Percentiles rank a stretch among this genome's conserved stretches.
Evolutionary conservation across 176 grass and related monocot species (phyloP).

Genomic region (Aegilops sharonensis): DNA sequence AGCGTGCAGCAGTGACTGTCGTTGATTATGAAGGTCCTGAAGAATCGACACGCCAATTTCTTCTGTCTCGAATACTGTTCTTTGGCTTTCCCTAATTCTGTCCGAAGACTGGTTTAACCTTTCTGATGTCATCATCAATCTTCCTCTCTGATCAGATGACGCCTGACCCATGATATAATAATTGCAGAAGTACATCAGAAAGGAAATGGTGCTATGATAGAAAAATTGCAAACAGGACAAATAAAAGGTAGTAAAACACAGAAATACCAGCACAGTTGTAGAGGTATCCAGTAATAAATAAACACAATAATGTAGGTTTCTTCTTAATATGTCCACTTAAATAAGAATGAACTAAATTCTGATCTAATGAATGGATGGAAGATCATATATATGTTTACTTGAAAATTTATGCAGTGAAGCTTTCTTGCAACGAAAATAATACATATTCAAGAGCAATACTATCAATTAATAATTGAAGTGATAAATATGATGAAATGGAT

Average conservation of each 20-base stretch:
- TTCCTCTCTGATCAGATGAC: slow-evolving; percentile 81
- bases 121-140: slow-evolving; percentile 79
- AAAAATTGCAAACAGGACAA: not conserved
- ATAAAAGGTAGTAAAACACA: not conserved
- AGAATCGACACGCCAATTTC: slow-evolving; percentile 77
- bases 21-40: slow-evolving; percentile 79
- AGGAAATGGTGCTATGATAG: not conserved
- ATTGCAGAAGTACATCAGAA: slow-evolving; percentile 8
- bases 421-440: not conserved
- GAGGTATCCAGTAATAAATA: not conserved
- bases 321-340: not conserved
- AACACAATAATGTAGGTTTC: not conserved
- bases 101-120: slow-evolving; percentile 80
- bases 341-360: not conserved
- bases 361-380: not conserved
- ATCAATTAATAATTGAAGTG: not conserved
- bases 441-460: not conserved
- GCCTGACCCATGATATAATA: slow-evolving; percentile 42
- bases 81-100: slow-evolving; percentile 74
- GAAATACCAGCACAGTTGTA: not conserved
- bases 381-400: not conserved
- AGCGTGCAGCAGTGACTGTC: slow-evolving; percentile 81
- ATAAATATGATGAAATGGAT: no score
- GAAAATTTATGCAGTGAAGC: not conserved
- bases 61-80: slow-evolving; percentile 75